Percentiles rank a stretch among this genome's conserved stretches.
These are phyloP conservation scores for Canavalia gladiata DNA, from an alignment of 306 rosid genomes.

Conservation along the genomic window DNA sequence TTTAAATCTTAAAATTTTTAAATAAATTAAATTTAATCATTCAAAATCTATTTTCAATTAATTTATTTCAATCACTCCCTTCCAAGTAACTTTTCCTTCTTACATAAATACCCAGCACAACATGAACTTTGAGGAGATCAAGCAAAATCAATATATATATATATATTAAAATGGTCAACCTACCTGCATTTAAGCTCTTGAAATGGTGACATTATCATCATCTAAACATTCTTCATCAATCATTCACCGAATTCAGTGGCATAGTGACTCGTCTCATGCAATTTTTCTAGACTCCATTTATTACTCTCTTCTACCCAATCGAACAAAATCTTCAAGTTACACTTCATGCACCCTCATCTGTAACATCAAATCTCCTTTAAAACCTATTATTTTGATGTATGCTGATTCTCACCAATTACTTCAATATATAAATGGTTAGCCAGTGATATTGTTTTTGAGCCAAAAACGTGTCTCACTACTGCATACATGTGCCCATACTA, in stretches of 20 bases:
- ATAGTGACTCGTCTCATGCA: not conserved
- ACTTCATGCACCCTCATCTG: not conserved
- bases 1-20: too few species aligned
- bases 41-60: too few species aligned
- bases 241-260: conserved; percentile 7
- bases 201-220: not conserved
- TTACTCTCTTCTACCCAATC: not conserved
- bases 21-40: too few species aligned
- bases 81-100: not conserved
- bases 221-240: not conserved
- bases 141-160: too few species aligned
- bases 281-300: not conserved
- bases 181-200: not conserved
- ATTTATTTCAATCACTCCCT: too few species aligned
- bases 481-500: not conserved
- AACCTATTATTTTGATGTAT: not conserved
- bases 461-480: not conserved
- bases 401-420: not conserved
- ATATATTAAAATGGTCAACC: too few species aligned
- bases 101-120: too few species aligned
- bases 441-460: not conserved
- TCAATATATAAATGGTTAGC: not conserved
- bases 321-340: not conserved
- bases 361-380: conserved; percentile 3
- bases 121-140: too few species aligned